Conservation (phyloP, 1,139 yeast species). For the Nakaseomyces bracarensis region DNA sequence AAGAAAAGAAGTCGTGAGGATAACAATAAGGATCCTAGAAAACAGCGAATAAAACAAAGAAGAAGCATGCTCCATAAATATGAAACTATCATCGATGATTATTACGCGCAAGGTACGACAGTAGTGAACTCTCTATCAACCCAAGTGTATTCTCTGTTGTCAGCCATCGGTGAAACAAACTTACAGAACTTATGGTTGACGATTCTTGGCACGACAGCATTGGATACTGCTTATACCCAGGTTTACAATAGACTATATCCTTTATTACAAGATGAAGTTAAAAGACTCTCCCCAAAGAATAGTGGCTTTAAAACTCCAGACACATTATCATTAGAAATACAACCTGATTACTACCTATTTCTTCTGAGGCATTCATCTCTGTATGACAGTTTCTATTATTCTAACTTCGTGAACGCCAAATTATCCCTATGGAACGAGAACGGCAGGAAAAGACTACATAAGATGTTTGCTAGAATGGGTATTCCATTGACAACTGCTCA, state of each 20-base stretch:
- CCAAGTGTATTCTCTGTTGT: slow-evolving; percentile 68
- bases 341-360: slow-evolving; percentile 79
- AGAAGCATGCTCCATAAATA: slow-evolving; percentile 36
- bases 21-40: slow-evolving; percentile 26
- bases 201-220: slow-evolving; percentile 78
- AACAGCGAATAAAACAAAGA: slow-evolving; percentile 29
- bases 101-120: slow-evolving; percentile 78
- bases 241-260: slow-evolving; percentile 70
- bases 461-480: slow-evolving; percentile 94
- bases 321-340: slow-evolving; percentile 55
- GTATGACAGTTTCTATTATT: slow-evolving; percentile 83
- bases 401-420: slow-evolving; percentile 83
- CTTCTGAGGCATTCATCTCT: slow-evolving; percentile 87
- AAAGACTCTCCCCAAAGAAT: slow-evolving; percentile 46
- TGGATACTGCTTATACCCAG: slow-evolving; percentile 67
- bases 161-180: slow-evolving; percentile 71
- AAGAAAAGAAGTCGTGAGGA: slow-evolving; percentile 3
- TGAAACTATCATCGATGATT: slow-evolving; percentile 53
- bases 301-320: slow-evolving; percentile 39
- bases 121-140: slow-evolving; percentile 68
- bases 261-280: slow-evolving; percentile 72
- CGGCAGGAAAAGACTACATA: slow-evolving; percentile 78
- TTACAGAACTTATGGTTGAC: slow-evolving; percentile 76
- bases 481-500: slow-evolving; percentile 80
- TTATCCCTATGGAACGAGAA: slow-evolving; percentile 85